phyloP scores from a whole-genome alignment of 139 green algal species.

The Haematococcus sp. region DNA sequence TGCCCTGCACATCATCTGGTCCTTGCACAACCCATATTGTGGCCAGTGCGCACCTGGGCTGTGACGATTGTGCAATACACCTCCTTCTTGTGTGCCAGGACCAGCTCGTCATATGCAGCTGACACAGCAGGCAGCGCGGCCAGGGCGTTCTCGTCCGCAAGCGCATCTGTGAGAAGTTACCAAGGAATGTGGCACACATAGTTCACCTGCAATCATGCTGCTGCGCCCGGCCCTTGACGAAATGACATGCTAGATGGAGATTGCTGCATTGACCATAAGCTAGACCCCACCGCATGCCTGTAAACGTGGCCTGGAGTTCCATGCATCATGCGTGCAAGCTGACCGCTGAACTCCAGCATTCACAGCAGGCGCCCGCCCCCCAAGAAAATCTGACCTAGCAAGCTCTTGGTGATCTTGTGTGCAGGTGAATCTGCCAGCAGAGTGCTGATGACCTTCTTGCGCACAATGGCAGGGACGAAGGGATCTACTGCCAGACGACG shows the following conservation, averaged over 20 bases:
- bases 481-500: conserved; percentile 51
- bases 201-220: too few relatives aligned
- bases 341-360: too few relatives aligned
- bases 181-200: background rate
- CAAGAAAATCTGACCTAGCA: conserved; percentile 35
- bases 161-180: conserved; percentile 26
- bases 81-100: conserved; percentile 63
- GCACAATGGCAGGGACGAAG: conserved; percentile 38
- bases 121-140: conserved; percentile 37
- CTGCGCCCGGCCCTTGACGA: too few relatives aligned
- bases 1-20: too few relatives aligned
- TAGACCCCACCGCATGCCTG: too few relatives aligned
- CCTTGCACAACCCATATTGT: too few relatives aligned
- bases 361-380: background rate
- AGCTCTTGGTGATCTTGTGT: conserved; percentile 44
- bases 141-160: conserved; percentile 60
- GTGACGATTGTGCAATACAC: conserved; percentile 61
- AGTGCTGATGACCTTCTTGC: conserved; percentile 39
- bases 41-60: conserved; percentile 33
- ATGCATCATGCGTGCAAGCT: too few relatives aligned
- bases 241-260: too few relatives aligned
- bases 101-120: conserved; percentile 48
- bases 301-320: too few relatives aligned
- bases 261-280: too few relatives aligned
- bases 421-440: conserved; percentile 34